phyloP scores from a whole-genome alignment of 2,329 filamentous ascomycete species.

The Clarireedia monteithiana region DNA sequence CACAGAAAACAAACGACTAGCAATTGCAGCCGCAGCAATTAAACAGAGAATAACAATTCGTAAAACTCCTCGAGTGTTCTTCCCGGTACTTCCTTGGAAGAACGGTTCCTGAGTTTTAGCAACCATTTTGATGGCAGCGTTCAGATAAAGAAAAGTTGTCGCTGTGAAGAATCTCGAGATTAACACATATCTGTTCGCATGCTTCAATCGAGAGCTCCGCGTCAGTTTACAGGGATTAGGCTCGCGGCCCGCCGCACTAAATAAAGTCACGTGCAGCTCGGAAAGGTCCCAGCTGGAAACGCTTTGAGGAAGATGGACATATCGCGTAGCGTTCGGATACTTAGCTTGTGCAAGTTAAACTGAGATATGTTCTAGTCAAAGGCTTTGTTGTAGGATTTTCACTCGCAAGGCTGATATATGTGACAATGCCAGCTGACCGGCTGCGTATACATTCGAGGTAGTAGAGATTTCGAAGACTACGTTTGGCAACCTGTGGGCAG shows the following conservation, averaged over 20 bases:
- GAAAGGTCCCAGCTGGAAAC: background rate
- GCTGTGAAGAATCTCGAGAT: constrained; percentile 15
- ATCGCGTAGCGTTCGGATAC: too few relatives aligned
- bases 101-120: constrained; percentile 37
- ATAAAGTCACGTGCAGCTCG: background rate
- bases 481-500: too few relatives aligned
- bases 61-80: constrained; percentile 77
- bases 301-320: background rate
- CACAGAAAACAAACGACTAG: constrained; percentile 94
- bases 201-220: constrained; percentile 19
- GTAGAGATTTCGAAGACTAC: too few relatives aligned
- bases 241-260: constrained; percentile 4
- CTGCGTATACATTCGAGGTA: too few relatives aligned
- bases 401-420: too few relatives aligned
- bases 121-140: constrained; percentile 32
- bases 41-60: constrained; percentile 83
- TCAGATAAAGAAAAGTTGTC: constrained; percentile 21
- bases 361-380: too few relatives aligned
- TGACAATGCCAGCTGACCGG: too few relatives aligned
- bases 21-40: constrained; percentile 85
- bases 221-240: constrained; percentile 20
- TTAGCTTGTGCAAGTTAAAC: too few relatives aligned
- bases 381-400: too few relatives aligned
- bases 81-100: constrained; percentile 69
- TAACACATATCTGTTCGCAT: constrained; percentile 23